A percentile compares a stretch with the other conserved stretches of the same genome.
phyloP scores from a whole-genome alignment of 2,329 filamentous ascomycete genomes.

The Fusarium sulawesiense region DNA sequence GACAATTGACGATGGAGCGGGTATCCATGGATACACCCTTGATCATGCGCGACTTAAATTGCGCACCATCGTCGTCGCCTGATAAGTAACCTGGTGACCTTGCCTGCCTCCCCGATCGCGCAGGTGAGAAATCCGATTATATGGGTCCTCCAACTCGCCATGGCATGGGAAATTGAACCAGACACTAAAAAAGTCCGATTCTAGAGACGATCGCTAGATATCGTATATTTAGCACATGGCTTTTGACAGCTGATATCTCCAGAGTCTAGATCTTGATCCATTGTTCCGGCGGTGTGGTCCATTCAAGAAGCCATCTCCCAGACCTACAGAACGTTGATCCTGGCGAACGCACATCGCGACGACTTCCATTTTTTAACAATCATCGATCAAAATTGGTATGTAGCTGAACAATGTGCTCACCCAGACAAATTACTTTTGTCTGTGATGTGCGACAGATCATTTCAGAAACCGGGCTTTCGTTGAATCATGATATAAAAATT shows the following conservation, averaged over 20 bases:
- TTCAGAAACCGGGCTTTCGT: not conserved
- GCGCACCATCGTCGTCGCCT: not conserved
- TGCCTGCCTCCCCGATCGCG: not conserved
- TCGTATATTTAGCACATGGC: not conserved
- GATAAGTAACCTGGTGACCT: not conserved
- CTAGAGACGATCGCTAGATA: not conserved
- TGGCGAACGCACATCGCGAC: not conserved
- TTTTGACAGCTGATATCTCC: not conserved
- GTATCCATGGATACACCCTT: not conserved
- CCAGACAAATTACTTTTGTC: constrained; percentile 10
- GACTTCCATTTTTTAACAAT: not conserved
- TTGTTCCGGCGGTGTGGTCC: not conserved
- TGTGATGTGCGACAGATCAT: constrained; percentile 6
- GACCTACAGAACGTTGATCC: not conserved
- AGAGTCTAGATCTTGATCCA: not conserved
- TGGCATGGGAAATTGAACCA: not conserved
- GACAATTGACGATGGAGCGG: constrained; percentile 1
- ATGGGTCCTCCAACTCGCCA: not conserved
- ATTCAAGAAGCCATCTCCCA: not conserved
- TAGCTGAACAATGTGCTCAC: constrained; percentile 1
- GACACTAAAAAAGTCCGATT: not conserved
- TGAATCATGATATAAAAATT: constrained; percentile 18
- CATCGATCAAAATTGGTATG: not conserved
- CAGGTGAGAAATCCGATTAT: not conserved
- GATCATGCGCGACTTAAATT: constrained; percentile 5